phyloP scores from a whole-genome alignment of 495 filamentous ascomycete species.

The Aspergillus ostianus region DNA sequence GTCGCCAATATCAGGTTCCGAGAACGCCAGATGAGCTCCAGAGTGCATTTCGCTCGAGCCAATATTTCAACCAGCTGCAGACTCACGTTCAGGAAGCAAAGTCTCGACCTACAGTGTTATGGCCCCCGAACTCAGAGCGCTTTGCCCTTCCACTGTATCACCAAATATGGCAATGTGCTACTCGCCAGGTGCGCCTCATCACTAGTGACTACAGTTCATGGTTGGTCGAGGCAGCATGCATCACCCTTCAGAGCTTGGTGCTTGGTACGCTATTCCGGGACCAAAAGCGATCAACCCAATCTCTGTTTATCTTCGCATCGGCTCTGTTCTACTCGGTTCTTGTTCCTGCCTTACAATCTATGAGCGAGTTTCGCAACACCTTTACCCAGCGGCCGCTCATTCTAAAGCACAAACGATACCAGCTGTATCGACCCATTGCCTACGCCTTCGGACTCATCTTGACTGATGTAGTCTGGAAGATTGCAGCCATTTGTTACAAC shows the following conservation, averaged over 20 bases:
- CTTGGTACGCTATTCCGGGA: conserved; percentile 30
- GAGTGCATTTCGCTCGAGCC: neutral
- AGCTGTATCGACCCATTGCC: conserved; percentile 16
- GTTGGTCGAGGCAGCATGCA: conserved; percentile 22
- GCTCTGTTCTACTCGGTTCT: conserved; percentile 18
- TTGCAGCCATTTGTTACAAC: conserved; percentile 7
- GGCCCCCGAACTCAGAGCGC: neutral
- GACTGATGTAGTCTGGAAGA: conserved; percentile 19
- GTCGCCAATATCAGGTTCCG: conserved; percentile 28
- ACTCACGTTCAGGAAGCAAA: too few relatives aligned
- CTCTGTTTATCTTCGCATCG: conserved; percentile 10
- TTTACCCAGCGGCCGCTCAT: conserved; percentile 19
- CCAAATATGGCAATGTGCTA: conserved; percentile 10
- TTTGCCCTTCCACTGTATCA: conserved; percentile 10
- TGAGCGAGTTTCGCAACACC: conserved; percentile 16
- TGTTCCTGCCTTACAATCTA: conserved; percentile 15
- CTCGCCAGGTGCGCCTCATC: conserved; percentile 18
- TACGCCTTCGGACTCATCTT: conserved; percentile 16
- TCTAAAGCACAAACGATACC: conserved; percentile 17
- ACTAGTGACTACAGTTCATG: conserved; percentile 15
- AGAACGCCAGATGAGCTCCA: conserved; percentile 24
- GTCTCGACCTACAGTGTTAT: too few relatives aligned
- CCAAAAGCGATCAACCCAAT: conserved; percentile 8
- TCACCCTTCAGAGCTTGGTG: conserved; percentile 21
- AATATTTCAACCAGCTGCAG: neutral